Conservation (phyloP, 2,329 filamentous ascomycete genomes). For the Stachybotrys elegans region DNA sequence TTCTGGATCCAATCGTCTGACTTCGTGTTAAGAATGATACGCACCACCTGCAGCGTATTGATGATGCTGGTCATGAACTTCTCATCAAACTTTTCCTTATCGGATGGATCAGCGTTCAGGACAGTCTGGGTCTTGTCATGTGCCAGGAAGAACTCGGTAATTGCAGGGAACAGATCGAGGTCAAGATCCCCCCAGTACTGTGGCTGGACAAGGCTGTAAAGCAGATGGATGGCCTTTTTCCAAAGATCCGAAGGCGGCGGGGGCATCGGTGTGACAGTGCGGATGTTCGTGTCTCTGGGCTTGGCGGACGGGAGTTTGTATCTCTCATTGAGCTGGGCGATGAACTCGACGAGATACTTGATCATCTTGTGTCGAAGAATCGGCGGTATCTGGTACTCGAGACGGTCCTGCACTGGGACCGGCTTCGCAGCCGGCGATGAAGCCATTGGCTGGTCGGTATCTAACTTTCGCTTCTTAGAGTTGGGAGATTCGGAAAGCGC, state of each 20-base stretch:
- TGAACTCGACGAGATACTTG: slow-evolving; percentile 94
- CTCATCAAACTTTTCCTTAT: slow-evolving; percentile 72
- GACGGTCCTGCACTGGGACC: slow-evolving; percentile 40
- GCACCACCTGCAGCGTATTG: slow-evolving; percentile 88
- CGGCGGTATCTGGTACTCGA: slow-evolving; percentile 64
- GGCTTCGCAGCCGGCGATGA: slow-evolving; percentile 47
- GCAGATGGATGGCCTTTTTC: slow-evolving; percentile 74
- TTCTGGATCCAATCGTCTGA: slow-evolving; percentile 84
- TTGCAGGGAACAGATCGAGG: slow-evolving; percentile 84
- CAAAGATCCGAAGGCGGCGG: slow-evolving; percentile 69
- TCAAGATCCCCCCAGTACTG: slow-evolving; percentile 90
- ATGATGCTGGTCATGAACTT: slow-evolving; percentile 84
- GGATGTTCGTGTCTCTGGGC: slow-evolving; percentile 46
- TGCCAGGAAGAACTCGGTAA: slow-evolving; percentile 78
- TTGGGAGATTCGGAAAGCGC: slow-evolving; percentile 64
- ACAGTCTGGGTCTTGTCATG: slow-evolving; percentile 68
- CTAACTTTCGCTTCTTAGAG: slow-evolving; percentile 70
- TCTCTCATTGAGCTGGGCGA: slow-evolving; percentile 81
- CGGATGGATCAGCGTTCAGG: slow-evolving; percentile 52
- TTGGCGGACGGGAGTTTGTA: slow-evolving; percentile 72
- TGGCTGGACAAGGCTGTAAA: slow-evolving; percentile 80
- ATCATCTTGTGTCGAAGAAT: slow-evolving; percentile 73
- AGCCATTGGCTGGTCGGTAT: slow-evolving; percentile 51
- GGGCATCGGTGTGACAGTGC: slow-evolving; percentile 39
- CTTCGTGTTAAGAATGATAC: slow-evolving; percentile 83